phyloP scores from a whole-genome alignment of 1,284 basidiomycete genomes.

The Pseudozyma hubeiensis region DNA sequence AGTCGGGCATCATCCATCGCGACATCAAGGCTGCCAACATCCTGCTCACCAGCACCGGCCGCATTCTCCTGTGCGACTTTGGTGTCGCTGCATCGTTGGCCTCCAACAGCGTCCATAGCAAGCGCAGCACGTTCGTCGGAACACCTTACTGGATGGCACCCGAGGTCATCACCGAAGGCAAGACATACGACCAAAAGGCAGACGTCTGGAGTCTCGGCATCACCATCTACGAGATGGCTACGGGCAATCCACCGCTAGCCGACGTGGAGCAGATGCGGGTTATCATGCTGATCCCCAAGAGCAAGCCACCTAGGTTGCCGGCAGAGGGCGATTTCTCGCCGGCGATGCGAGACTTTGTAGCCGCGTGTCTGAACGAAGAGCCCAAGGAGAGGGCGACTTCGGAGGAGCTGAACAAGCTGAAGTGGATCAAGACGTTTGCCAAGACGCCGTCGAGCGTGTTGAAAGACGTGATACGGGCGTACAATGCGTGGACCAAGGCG shows the following conservation, averaged over 20 bases:
- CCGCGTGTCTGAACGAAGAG: constrained; percentile 84
- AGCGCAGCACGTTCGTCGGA: constrained; percentile 53
- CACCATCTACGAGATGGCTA: constrained; percentile 57
- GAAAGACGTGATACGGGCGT: constrained; percentile 84
- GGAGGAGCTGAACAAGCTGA: constrained; percentile 88
- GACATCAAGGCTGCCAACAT: constrained; percentile 61
- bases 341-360: constrained; percentile 89
- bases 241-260: constrained; percentile 55
- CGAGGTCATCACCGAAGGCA: constrained; percentile 69
- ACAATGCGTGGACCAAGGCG: constrained; percentile 80
- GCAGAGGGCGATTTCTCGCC: constrained; percentile 82
- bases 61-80: constrained; percentile 46
- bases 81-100: constrained; percentile 81
- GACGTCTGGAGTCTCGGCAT: constrained; percentile 61
- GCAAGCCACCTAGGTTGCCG: constrained; percentile 82
- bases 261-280: constrained; percentile 81
- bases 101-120: constrained; percentile 74
- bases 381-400: constrained; percentile 84
- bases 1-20: constrained; percentile 55
- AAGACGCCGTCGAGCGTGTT: constrained; percentile 76
- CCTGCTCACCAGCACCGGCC: constrained; percentile 50
- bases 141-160: constrained; percentile 65
- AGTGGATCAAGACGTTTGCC: constrained; percentile 86
- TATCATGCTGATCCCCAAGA: constrained; percentile 88
- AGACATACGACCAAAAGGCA: constrained; percentile 55